Evolutionary conservation across 116 monocot genomes (phyloP).

Genomic region (Zostera marina): DNA sequence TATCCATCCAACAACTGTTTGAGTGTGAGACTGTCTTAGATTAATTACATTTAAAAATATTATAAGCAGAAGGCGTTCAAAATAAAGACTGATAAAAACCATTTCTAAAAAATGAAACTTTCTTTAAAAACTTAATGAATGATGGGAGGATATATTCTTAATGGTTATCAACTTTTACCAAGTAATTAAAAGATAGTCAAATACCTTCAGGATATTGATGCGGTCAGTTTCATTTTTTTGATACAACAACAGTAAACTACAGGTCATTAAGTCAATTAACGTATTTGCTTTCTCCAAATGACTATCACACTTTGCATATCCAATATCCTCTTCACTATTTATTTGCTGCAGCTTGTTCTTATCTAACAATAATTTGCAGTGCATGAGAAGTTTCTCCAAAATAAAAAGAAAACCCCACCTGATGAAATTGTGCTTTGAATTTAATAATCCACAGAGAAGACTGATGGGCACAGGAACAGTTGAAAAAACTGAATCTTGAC

Average conservation of each 20-base stretch:
- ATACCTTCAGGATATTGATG: slow-evolving; percentile 95
- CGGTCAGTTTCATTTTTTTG: slow-evolving; percentile 85
- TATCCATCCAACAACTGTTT: no score
- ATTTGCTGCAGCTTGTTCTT: slow-evolving; percentile 37
- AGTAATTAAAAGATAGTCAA: neutral
- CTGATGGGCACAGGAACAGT: slow-evolving; percentile 51
- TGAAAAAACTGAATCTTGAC: slow-evolving; percentile 40
- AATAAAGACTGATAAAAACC: no score
- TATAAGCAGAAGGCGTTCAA: no score
- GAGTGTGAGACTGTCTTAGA: no score
- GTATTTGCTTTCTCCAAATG: slow-evolving; percentile 65
- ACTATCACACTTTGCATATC: slow-evolving; percentile 12
- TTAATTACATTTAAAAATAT: no score
- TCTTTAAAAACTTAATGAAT: no score
- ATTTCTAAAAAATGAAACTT: no score
- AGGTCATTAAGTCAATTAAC: slow-evolving; percentile 77
- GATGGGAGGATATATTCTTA: no score
- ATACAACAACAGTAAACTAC: slow-evolving; percentile 52
- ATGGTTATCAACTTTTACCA: neutral
- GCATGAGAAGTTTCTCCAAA: slow-evolving; percentile 89
- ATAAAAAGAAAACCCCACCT: slow-evolving; percentile 95
- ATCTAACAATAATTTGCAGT: slow-evolving; percentile 81
- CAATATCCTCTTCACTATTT: slow-evolving; percentile 12
- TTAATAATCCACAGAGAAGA: slow-evolving; percentile 71
- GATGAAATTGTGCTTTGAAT: slow-evolving; percentile 75